These are phyloP conservation scores for Garcileccinum viscosum DNA, from an alignment of 1,284 basidiomycete species.

Conservation along the genomic window DNA sequence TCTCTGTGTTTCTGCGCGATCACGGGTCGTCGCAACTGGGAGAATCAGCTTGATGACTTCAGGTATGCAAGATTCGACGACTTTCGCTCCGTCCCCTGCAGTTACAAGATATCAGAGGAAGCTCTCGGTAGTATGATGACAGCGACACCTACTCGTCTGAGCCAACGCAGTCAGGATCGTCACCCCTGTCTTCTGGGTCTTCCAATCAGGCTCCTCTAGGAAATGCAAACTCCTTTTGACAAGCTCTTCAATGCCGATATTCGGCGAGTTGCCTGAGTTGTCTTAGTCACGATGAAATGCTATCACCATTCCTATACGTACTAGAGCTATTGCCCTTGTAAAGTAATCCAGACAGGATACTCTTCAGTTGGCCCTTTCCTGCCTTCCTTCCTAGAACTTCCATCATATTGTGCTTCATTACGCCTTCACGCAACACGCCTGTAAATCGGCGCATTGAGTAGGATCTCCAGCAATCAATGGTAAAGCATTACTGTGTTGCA, in stretches of 20 bases:
- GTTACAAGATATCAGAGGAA: not conserved
- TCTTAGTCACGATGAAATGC: not conserved
- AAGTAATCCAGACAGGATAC: slow-evolving; percentile 30
- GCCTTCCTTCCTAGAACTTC: slow-evolving; percentile 26
- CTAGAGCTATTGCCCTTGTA: slow-evolving; percentile 18
- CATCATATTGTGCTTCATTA: slow-evolving; percentile 16
- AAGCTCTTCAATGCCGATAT: slow-evolving; percentile 14
- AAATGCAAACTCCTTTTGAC: slow-evolving; percentile 17
- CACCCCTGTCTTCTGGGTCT: slow-evolving; percentile 31
- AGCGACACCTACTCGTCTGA: slow-evolving; percentile 22
- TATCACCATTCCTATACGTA: slow-evolving; percentile 3
- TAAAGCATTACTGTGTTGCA: slow-evolving; percentile 19
- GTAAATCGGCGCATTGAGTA: not conserved
- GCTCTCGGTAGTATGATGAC: not conserved
- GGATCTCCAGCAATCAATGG: not conserved
- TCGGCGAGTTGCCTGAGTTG: slow-evolving; percentile 13
- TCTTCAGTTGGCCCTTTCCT: slow-evolving; percentile 13
- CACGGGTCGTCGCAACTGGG: not conserved
- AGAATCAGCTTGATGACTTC: slow-evolving; percentile 29
- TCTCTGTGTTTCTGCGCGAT: not conserved
- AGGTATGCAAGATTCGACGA: slow-evolving; percentile 12
- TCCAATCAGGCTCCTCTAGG: slow-evolving; percentile 18
- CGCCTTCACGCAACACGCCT: slow-evolving; percentile 25
- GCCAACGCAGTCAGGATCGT: slow-evolving; percentile 29
- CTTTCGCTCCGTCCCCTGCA: slow-evolving; percentile 20